Conservation (phyloP, 345 rosid genomes). For the Hibiscus syriacus region DNA sequence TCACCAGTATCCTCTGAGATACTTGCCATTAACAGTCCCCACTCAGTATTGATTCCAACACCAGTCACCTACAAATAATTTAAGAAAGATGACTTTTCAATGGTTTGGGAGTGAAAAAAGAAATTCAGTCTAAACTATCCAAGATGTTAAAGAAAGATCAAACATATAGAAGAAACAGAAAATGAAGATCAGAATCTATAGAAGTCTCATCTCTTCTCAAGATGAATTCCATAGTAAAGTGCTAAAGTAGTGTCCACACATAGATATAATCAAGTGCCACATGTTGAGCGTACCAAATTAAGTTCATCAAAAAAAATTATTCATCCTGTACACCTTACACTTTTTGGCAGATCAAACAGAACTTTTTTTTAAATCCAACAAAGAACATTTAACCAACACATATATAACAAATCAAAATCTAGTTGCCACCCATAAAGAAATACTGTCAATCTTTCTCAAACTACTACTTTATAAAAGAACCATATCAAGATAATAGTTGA, state of each 20-base stretch:
- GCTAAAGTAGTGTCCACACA: neutral
- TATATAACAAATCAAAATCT: neutral
- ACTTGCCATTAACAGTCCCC: constrained; percentile 99
- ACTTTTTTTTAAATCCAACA: neutral
- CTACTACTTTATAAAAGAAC: neutral
- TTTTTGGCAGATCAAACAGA: neutral
- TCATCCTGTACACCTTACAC: neutral
- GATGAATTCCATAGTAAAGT: neutral
- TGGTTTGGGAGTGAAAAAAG: neutral
- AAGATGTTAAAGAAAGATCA: neutral
- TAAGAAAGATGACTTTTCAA: constrained; percentile 3
- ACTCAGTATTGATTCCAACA: constrained; percentile 98
- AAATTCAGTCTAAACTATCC: neutral
- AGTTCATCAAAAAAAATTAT: neutral
- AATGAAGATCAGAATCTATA: neutral
- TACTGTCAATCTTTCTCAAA: neutral
- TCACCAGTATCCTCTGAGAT: constrained; percentile 97
- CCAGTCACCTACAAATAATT: constrained; percentile 67
- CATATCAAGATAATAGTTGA: neutral
- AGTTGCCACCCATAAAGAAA: neutral
- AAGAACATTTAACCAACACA: neutral
- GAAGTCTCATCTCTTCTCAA: neutral
- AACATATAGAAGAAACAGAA: neutral
- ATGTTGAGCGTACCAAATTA: neutral
- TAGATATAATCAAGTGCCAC: neutral